Evolutionary conservation across 306 rosid genomes (phyloP), one percentile per base, ranked within the genome.

Genomic region (Vachellia collinsii): DNA sequence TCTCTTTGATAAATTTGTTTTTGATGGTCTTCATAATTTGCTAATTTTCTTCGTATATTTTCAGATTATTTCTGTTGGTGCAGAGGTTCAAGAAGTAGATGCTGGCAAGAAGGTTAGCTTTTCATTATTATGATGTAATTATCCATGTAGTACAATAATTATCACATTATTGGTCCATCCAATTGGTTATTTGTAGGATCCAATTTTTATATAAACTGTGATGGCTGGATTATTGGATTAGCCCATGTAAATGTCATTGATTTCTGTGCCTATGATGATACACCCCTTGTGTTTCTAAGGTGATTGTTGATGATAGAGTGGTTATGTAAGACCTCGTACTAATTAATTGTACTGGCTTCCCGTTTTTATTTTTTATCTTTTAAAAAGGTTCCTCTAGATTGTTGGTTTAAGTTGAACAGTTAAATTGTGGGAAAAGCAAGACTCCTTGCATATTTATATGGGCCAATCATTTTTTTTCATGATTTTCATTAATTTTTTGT

Each of bases 61-160:
- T 76, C 86, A 95, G 99, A 72, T 95, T 62, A 90, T 95, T 61
- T 90, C 93, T 74, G 83, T 89, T 74, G 98, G 99, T 53, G 82
- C 91, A 36, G 97, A 93, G 3, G 99, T 88, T 53, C 91, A 86
- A 86, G 88, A 87, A 81, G 86, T 93, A 72, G 87, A 84, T 75
- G 87, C 94, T 1, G 98, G 99, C 38, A 75, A 88, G 25, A 95
- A 92, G 98, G 99, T 95, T 76, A 79, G 79, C 34, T 69, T 72
- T 83, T 65, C 14, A 67, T 62, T 44, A 48, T n/a, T 36, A 10
- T 77, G 70, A 50, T 43, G 59, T 44, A 44, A 19, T 19, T 11
- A 29, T 53, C 22, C 4, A 63, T 68, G 9, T 6, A n/a, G 64
- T 65, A 48, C 11, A 20, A 65, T 65, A 47, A n/a, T 11, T n/a